phyloP scores from a whole-genome alignment of 345 rosid genomes.

The Kandelia obovata region DNA sequence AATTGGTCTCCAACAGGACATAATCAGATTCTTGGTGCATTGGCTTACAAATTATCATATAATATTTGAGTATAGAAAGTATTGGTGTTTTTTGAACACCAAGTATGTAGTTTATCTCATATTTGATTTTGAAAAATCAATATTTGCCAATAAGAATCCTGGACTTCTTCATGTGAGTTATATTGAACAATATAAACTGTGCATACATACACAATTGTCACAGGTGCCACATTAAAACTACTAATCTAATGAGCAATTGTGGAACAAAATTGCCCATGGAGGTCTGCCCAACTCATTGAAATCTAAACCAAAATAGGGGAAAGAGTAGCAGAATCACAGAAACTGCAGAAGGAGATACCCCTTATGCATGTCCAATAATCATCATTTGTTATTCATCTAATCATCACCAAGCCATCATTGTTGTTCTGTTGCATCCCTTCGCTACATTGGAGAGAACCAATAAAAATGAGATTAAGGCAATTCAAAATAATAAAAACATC shows the following conservation, averaged over 20 bases:
- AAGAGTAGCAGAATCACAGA: neutral
- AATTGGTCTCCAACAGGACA: neutral
- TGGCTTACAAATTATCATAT: neutral
- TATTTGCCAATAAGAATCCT: too few relatives aligned
- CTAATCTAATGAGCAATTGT: too few relatives aligned
- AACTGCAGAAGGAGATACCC: neutral
- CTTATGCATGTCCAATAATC: neutral
- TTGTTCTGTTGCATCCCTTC: conserved; percentile 6
- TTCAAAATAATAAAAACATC: neutral
- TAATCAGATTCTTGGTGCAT: neutral
- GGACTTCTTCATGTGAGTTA: too few relatives aligned
- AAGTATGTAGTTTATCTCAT: too few relatives aligned
- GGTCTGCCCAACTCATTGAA: neutral
- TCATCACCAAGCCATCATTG: conserved; percentile 1
- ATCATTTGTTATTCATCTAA: neutral
- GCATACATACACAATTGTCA: too few relatives aligned
- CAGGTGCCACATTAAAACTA: too few relatives aligned
- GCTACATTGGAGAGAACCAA: conserved; percentile 8
- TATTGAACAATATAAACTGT: too few relatives aligned
- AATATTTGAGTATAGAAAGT: neutral
- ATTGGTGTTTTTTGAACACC: too few relatives aligned
- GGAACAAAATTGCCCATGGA: neutral
- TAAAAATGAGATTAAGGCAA: neutral
- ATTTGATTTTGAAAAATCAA: too few relatives aligned
- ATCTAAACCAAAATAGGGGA: neutral